Evolutionary conservation across 2,329 filamentous ascomycete species (phyloP), one percentile per base, ranked within the genome.

Genomic region (Cyphellophora europaea): DNA sequence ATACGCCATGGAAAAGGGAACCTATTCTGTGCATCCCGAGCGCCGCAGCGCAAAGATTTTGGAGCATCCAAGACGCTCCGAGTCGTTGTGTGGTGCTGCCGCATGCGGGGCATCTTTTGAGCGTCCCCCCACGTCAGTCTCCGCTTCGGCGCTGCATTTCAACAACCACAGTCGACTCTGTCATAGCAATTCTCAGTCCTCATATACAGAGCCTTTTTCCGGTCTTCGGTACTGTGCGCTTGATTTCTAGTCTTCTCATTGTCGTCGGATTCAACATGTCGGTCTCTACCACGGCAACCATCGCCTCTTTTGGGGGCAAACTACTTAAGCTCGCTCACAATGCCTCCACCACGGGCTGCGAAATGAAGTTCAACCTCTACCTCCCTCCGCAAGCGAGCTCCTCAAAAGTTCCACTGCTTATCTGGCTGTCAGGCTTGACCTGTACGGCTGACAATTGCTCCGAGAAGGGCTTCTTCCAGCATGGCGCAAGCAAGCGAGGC

Each of bases 311-410:
- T 57, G 89, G 88, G 57, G 91, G 91, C 57, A 87, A 87, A 65
- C 81, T 98, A 41, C 75, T 94, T 51, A 96, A 98, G 71, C 83
- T 98, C 43, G 77, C 80, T 51, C 91, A 98, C 72, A 65, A 79
- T 55, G 86, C 88, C 37, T 66, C 72, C 47, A 72, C 76, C 42
- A 93, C 86, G 38, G 77, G 75, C 51, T 94, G 86, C 49, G 78
- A 87, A 52, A 98, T 96, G 89, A 77, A 75, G 56, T 75, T 96
- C 54, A 93, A 93, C 66, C 72, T 98, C 51, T 98, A 84, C 67
- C 73, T 98, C 3, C 91, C 91, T 15, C 77, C 84, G 2, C 69
- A 79, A 51, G 76, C 83, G 37, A 62, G 71, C 43, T 51, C 59
- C 11, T 51, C 60, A 32, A 82, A 82, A 51, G 77, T 86, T 2